These are phyloP conservation scores for Lentinula boryana DNA, from an alignment of 768 basidiomycete species.

Conservation along the genomic window DNA sequence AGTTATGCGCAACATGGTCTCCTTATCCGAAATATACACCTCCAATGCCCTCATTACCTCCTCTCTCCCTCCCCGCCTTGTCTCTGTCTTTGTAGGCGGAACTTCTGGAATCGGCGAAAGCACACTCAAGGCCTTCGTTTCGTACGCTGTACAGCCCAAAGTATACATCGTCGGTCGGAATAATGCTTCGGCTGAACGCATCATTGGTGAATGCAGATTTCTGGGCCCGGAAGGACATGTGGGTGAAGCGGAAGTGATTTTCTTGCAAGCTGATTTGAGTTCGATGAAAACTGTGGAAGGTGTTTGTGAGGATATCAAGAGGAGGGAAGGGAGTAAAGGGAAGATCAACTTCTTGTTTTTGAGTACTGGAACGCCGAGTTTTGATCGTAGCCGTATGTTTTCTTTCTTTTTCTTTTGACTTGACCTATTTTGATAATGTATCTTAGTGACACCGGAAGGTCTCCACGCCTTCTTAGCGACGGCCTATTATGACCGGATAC, in stretches of 20 bases:
- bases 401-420: too few relatives aligned
- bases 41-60: not conserved
- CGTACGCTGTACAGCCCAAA: not conserved
- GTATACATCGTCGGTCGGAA: not conserved
- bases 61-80: not conserved
- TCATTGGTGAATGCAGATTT: not conserved
- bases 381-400: not conserved
- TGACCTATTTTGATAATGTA: not conserved
- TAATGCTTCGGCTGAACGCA: not conserved
- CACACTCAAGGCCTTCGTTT: not conserved
- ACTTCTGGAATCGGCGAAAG: too few relatives aligned
- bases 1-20: not conserved
- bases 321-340: too few relatives aligned
- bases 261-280: too few relatives aligned
- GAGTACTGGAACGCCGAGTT: not conserved
- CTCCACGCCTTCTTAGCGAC: not conserved
- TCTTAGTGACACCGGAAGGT: not conserved
- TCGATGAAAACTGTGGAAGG: too few relatives aligned
- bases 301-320: too few relatives aligned
- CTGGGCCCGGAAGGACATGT: not conserved
- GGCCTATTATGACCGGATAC: not conserved
- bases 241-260: not conserved
- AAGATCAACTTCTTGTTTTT: not conserved
- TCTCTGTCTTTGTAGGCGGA: not conserved
- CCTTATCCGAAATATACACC: not conserved